A percentile compares a stretch with the other conserved stretches of the same genome.
These are phyloP conservation scores for Harrya chromipes DNA, from an alignment of 768 basidiomycete species.

Conservation along the genomic window DNA sequence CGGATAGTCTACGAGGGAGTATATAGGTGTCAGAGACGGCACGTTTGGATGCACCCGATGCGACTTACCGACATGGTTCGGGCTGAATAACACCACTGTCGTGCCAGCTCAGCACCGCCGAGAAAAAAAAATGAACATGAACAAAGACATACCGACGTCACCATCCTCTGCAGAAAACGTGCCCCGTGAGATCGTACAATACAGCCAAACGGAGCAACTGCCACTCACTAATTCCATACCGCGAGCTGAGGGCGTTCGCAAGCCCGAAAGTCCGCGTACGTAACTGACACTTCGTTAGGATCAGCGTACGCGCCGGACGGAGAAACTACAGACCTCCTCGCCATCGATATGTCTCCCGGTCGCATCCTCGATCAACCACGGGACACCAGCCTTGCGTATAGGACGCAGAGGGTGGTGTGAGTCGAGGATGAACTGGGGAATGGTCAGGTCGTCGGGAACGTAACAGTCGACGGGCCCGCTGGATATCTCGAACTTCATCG, in stretches of 20 bases:
- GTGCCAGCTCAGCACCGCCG: slow-evolving; percentile 4
- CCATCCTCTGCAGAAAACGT: slow-evolving; percentile 37
- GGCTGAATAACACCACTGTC: slow-evolving; percentile 60
- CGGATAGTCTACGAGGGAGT: slow-evolving; percentile 46
- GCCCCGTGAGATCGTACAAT: background rate
- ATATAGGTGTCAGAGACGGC: background rate
- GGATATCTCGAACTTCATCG: slow-evolving; percentile 20
- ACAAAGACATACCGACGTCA: slow-evolving; percentile 46
- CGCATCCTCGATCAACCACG: slow-evolving; percentile 60
- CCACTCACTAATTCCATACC: slow-evolving; percentile 46
- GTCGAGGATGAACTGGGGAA: slow-evolving; percentile 66
- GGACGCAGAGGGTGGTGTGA: slow-evolving; percentile 42
- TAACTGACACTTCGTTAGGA: slow-evolving; percentile 26
- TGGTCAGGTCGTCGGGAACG: slow-evolving; percentile 60
- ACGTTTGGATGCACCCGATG: background rate
- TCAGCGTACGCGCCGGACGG: background rate
- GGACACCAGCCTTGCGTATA: slow-evolving; percentile 39
- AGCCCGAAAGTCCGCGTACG: slow-evolving; percentile 45
- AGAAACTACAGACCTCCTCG: slow-evolving; percentile 42
- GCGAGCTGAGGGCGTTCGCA: slow-evolving; percentile 50
- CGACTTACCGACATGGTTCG: slow-evolving; percentile 57
- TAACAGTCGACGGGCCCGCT: slow-evolving; percentile 31
- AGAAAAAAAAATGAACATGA: background rate
- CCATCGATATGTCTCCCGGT: slow-evolving; percentile 43
- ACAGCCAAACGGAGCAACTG: background rate